phyloP scores from a whole-genome alignment of 371 early-diverging fungal genomes.

The Mucor piriformis region DNA sequence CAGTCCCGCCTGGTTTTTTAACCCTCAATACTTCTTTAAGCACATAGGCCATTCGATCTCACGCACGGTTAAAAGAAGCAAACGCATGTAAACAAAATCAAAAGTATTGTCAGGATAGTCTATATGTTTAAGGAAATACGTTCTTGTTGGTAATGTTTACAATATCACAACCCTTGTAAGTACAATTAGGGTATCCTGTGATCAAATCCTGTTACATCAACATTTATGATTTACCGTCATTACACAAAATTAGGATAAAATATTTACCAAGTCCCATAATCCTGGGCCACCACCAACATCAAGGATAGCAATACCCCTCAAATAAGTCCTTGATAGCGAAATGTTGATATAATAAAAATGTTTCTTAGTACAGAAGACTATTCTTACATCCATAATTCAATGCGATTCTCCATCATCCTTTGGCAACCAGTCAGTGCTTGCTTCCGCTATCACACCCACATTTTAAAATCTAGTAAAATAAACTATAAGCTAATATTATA shows the following conservation, averaged over 20 bases:
- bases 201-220: slow-evolving; percentile 15
- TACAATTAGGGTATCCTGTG: slow-evolving; percentile 17
- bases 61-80: slow-evolving; percentile 16
- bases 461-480: background rate
- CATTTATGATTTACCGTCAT: too few species aligned
- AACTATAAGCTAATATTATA: too few species aligned
- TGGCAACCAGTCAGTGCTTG: slow-evolving; percentile 24
- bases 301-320: slow-evolving; percentile 9
- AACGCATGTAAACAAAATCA: slow-evolving; percentile 24
- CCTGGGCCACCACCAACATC: slow-evolving; percentile 28
- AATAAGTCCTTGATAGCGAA: slow-evolving; percentile 21
- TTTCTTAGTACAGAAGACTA: background rate
- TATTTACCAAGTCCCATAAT: slow-evolving; percentile 23
- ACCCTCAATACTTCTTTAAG: slow-evolving; percentile 20
- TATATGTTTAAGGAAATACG: slow-evolving; percentile 17
- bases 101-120: slow-evolving; percentile 23
- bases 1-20: slow-evolving; percentile 20
- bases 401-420: slow-evolving; percentile 25
- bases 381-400: slow-evolving; percentile 16
- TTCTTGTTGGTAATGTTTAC: slow-evolving; percentile 10
- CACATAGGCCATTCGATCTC: slow-evolving; percentile 21
- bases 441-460: too few species aligned
- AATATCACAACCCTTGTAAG: slow-evolving; percentile 23
- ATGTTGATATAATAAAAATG: slow-evolving; percentile 17
- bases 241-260: background rate